Conservation (phyloP, 495 filamentous ascomycete genomes). For the Aspergillus baeticus region DNA sequence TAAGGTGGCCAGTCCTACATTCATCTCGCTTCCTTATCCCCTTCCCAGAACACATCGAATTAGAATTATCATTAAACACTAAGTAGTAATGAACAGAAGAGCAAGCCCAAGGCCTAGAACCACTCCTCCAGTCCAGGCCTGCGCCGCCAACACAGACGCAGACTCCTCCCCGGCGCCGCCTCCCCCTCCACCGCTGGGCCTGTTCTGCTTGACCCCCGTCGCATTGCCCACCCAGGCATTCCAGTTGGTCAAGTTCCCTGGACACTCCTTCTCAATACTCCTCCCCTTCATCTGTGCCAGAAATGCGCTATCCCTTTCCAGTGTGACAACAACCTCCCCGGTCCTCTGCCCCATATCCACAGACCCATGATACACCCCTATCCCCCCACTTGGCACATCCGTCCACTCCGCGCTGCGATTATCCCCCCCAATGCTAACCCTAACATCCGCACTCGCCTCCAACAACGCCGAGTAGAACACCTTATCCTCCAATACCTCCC, state of each 20-base stretch:
- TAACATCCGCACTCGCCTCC: slow-evolving; percentile 35
- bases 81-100: too few species aligned
- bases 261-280: slow-evolving; percentile 44
- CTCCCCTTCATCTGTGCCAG: slow-evolving; percentile 40
- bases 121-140: too few species aligned
- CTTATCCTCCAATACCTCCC: slow-evolving; percentile 27
- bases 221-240: slow-evolving; percentile 49
- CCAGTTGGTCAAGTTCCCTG: slow-evolving; percentile 50
- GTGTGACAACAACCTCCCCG: slow-evolving; percentile 51
- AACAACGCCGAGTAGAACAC: slow-evolving; percentile 40
- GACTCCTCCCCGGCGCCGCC: background rate
- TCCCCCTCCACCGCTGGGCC: background rate
- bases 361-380: slow-evolving; percentile 51
- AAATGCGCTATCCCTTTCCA: slow-evolving; percentile 40
- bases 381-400: slow-evolving; percentile 24
- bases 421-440: slow-evolving; percentile 49
- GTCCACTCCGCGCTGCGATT: slow-evolving; percentile 32
- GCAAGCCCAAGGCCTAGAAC: too few species aligned
- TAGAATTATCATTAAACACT: background rate
- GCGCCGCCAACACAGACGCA: too few species aligned
- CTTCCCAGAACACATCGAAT: too few species aligned
- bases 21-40: too few species aligned
- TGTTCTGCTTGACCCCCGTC: background rate
- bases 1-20: too few species aligned
- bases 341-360: slow-evolving; percentile 48